These are phyloP conservation scores for Plasmodium yoelii DNA, from an alignment of 169 alveolate species.

Conservation along the genomic window DNA sequence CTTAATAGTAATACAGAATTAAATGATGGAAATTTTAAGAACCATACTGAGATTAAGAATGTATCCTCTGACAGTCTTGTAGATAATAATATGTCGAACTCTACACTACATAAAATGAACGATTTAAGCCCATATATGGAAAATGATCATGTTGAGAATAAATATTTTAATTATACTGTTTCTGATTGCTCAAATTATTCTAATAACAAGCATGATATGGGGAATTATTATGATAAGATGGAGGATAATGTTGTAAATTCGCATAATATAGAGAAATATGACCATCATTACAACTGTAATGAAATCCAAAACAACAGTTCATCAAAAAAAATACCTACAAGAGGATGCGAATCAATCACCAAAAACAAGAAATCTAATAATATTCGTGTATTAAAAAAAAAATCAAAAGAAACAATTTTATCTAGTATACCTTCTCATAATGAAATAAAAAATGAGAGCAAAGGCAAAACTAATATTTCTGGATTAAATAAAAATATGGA, in stretches of 20 bases:
- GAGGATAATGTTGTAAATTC: constrained; percentile 9
- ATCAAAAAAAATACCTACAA: constrained; percentile 2
- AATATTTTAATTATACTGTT: neutral
- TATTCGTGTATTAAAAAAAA: constrained; percentile 2
- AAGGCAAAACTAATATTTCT: neutral
- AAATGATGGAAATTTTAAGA: constrained; percentile 27
- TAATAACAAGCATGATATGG: neutral
- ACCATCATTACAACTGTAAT: neutral
- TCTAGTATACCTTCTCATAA: constrained; percentile 1
- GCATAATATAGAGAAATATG: neutral
- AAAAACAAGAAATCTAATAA: neutral
- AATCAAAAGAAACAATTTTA: neutral
- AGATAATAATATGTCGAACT: constrained; percentile 27
- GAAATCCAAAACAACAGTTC: neutral
- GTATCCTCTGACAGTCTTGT: constrained; percentile 4
- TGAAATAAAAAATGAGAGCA: neutral
- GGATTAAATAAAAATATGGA: constrained; percentile 4
- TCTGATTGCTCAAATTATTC: constrained; percentile 6
- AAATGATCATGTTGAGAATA: constrained; percentile 4
- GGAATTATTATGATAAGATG: neutral
- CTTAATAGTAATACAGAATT: neutral
- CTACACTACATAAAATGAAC: constrained; percentile 20
- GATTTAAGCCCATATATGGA: constrained; percentile 10
- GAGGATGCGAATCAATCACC: neutral
- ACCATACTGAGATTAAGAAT: neutral